These are phyloP conservation scores for Phlebiopsis flavidoalba DNA, from an alignment of 768 basidiomycete genomes.

Conservation along the genomic window DNA sequence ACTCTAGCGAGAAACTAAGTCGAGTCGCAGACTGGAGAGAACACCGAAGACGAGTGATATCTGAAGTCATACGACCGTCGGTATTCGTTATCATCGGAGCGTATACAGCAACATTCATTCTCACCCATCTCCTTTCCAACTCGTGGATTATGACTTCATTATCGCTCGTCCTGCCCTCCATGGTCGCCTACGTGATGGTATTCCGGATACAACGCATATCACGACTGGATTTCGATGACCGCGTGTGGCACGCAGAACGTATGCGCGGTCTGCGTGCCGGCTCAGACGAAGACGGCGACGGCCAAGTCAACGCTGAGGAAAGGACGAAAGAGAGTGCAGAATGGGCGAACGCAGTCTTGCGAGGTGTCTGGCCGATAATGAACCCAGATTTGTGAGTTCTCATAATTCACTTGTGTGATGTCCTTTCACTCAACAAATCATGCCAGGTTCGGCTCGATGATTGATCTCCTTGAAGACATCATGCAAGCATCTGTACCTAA, in stretches of 20 bases:
- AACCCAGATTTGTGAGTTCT: constrained; percentile 50
- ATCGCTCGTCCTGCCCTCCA: constrained; percentile 17
- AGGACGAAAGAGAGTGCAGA: constrained; percentile 36
- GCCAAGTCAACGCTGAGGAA: constrained; percentile 21
- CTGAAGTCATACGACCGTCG: constrained; percentile 11
- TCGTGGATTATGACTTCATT: constrained; percentile 4
- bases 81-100: constrained; percentile 17
- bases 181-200: constrained; percentile 18
- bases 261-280: constrained; percentile 26
- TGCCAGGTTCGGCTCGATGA: constrained; percentile 39
- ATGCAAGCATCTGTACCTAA: constrained; percentile 49
- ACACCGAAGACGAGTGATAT: constrained; percentile 18
- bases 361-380: constrained; percentile 66
- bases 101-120: constrained; percentile 15
- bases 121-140: constrained; percentile 15
- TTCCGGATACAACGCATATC: constrained; percentile 22
- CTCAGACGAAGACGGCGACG: constrained; percentile 23
- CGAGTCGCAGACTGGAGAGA: constrained; percentile 22
- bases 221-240: constrained; percentile 23
- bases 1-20: neutral
- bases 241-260: constrained; percentile 29
- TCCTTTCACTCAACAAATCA: neutral
- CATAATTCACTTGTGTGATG: neutral
- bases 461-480: constrained; percentile 61
- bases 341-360: constrained; percentile 65